Percentiles rank a stretch among this genome's conserved stretches.
phyloP scores from a whole-genome alignment of 2,329 filamentous ascomycete species.

The Trichoderma atroviride region DNA sequence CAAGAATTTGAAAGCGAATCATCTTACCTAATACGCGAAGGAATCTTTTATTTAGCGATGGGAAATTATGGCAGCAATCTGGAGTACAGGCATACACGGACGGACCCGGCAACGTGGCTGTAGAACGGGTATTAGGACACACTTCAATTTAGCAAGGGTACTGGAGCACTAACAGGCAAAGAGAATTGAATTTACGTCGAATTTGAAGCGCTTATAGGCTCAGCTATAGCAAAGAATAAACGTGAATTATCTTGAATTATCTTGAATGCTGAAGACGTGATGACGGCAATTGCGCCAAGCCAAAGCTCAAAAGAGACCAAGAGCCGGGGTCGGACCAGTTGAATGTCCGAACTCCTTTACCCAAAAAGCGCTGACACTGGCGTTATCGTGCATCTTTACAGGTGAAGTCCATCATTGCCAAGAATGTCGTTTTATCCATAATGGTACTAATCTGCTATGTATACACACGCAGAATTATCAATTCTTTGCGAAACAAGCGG shows the following conservation, averaged over 20 bases:
- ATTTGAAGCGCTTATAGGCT: background rate
- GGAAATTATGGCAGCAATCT: background rate
- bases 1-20: background rate
- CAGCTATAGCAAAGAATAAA: background rate
- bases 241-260: background rate
- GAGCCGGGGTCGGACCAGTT: slow-evolving; percentile 1
- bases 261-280: background rate
- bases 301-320: background rate
- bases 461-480: background rate
- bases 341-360: background rate
- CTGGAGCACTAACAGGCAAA: slow-evolving; percentile 4
- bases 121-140: background rate
- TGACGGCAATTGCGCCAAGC: background rate
- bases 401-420: background rate
- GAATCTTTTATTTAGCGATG: background rate
- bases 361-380: background rate
- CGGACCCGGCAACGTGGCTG: slow-evolving; percentile 11
- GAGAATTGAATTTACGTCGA: no score
- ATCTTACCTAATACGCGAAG: background rate
- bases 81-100: background rate
- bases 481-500: background rate
- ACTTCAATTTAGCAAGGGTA: background rate
- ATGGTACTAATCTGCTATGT: background rate
- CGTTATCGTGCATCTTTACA: background rate
- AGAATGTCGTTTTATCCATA: no score